Evolutionary conservation across 1,284 basidiomycete species (phyloP).

Genomic region (Papiliotrema nemorosa): DNA sequence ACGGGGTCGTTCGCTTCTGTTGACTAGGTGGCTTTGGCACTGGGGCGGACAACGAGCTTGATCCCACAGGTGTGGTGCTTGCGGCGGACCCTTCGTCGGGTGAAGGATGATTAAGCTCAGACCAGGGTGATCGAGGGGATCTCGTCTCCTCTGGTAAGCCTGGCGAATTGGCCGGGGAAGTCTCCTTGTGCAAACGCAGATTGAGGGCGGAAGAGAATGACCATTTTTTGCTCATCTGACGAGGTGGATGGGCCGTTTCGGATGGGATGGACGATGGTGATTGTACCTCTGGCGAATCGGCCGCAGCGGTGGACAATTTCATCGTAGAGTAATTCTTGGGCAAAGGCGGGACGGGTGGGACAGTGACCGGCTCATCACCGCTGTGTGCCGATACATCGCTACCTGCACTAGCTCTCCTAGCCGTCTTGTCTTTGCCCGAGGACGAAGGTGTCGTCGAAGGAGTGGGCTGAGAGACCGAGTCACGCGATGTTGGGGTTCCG

Average conservation of each 20-base stretch:
- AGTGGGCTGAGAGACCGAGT: constrained; percentile 53
- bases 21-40: constrained; percentile 31
- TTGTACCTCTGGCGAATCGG: constrained; percentile 8
- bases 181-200: constrained; percentile 58
- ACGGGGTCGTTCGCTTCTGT: constrained; percentile 72
- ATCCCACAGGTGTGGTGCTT: constrained; percentile 21
- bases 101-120: constrained; percentile 19
- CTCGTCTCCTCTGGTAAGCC: constrained; percentile 5
- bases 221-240: constrained; percentile 77
- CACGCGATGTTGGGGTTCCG: constrained; percentile 50
- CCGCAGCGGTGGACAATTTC: constrained; percentile 16
- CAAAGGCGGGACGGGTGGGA: constrained; percentile 93
- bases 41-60: constrained; percentile 16
- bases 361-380: constrained; percentile 64
- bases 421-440: constrained; percentile 47
- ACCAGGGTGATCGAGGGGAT: constrained; percentile 31
- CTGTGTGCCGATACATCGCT: constrained; percentile 65
- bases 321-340: constrained; percentile 83
- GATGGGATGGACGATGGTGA: constrained; percentile 1
- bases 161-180: constrained; percentile 25
- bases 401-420: constrained; percentile 59
- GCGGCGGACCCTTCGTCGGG: constrained; percentile 15
- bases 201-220: constrained; percentile 89
- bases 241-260: not conserved
- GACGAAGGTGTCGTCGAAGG: constrained; percentile 58